Evolutionary conservation across 2,329 filamentous ascomycete genomes (phyloP).

Genomic region (Orbilia javanica): DNA sequence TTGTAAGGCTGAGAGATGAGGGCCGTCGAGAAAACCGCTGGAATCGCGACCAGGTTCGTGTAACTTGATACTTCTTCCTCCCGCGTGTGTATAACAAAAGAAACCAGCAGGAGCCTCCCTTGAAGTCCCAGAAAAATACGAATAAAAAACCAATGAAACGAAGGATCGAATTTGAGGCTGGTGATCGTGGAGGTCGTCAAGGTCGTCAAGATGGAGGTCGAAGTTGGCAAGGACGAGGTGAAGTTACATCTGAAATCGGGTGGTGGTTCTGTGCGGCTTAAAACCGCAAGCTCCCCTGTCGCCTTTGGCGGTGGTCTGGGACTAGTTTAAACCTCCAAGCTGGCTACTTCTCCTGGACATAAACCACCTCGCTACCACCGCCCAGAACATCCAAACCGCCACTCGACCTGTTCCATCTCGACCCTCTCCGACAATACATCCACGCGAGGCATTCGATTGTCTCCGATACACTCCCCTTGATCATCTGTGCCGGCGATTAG

Average conservation of each 20-base stretch:
- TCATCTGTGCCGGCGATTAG: neutral
- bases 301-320: neutral
- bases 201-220: neutral
- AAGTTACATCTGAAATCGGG: neutral
- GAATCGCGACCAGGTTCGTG: neutral
- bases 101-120: neutral
- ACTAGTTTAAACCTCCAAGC: slow-evolving; percentile 51
- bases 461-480: neutral
- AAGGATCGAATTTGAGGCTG: neutral
- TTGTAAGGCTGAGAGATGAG: neutral
- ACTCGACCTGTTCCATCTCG: neutral
- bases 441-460: slow-evolving; percentile 13
- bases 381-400: neutral
- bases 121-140: neutral
- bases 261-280: slow-evolving; percentile 37
- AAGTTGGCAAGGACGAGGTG: neutral
- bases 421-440: neutral
- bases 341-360: slow-evolving; percentile 52
- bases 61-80: neutral
- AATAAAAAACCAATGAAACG: neutral
- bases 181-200: slow-evolving; percentile 1
- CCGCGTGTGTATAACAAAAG: neutral
- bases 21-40: neutral
- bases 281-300: slow-evolving; percentile 31
- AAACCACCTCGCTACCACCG: neutral